Evolutionary conservation across 768 basidiomycete genomes (phyloP).

Genomic region (Roridomyces roridus): DNA sequence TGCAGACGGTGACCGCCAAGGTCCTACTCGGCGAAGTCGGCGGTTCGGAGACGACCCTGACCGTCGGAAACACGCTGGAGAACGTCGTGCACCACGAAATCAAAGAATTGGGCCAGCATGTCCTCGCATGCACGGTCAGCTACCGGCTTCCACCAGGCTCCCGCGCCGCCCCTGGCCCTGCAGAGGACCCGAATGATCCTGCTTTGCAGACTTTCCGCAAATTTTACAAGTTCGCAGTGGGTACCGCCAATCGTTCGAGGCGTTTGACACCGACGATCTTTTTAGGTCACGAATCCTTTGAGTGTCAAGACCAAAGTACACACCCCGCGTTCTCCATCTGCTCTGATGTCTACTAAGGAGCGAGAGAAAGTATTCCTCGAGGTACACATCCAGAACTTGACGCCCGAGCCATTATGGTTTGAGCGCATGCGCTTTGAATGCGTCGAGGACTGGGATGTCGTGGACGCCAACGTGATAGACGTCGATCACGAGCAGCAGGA

Average conservation of each 20-base stretch:
- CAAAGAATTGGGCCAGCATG: slow-evolving; percentile 92
- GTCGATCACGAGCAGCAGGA: slow-evolving; percentile 30
- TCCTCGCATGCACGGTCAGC: slow-evolving; percentile 82
- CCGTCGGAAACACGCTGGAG: slow-evolving; percentile 67
- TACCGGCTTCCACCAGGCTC: slow-evolving; percentile 75
- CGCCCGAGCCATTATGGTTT: slow-evolving; percentile 76
- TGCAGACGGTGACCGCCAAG: slow-evolving; percentile 82
- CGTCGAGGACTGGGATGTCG: slow-evolving; percentile 66
- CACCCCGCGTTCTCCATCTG: slow-evolving; percentile 72
- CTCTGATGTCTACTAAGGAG: slow-evolving; percentile 64
- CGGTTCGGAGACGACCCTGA: slow-evolving; percentile 53
- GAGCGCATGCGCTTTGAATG: slow-evolving; percentile 83
- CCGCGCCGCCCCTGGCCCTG: slow-evolving; percentile 53
- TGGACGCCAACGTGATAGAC: slow-evolving; percentile 56
- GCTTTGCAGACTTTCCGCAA: slow-evolving; percentile 77
- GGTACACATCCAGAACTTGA: slow-evolving; percentile 90
- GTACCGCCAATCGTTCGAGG: slow-evolving; percentile 33
- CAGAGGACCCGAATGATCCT: slow-evolving; percentile 59
- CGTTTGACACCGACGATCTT: neutral
- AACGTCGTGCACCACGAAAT: slow-evolving; percentile 84
- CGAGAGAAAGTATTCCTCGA: slow-evolving; percentile 90
- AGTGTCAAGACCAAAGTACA: slow-evolving; percentile 97
- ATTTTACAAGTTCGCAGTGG: slow-evolving; percentile 90
- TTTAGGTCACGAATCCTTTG: slow-evolving; percentile 89
- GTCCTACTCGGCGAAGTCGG: slow-evolving; percentile 68